These are phyloP conservation scores for Gnomoniopsis sp. DNA, from an alignment of 2,329 filamentous ascomycete species.

Conservation along the genomic window DNA sequence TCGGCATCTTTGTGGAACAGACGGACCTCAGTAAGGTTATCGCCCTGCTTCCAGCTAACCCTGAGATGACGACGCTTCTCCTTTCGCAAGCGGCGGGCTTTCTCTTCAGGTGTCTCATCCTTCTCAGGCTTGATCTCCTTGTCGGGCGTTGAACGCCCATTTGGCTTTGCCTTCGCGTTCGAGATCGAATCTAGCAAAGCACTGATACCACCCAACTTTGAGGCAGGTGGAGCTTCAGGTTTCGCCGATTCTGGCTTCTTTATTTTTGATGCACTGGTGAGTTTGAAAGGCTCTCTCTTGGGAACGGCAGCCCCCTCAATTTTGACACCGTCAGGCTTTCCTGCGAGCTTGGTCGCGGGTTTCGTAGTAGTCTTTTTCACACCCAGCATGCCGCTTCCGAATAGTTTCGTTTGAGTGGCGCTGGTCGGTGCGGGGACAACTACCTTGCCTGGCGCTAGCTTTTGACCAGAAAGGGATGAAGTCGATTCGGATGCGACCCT, in stretches of 20 bases:
- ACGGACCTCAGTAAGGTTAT: slow-evolving; percentile 62
- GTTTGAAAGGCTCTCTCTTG: slow-evolving; percentile 34
- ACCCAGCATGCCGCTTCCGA: slow-evolving; percentile 16
- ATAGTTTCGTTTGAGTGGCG: slow-evolving; percentile 12
- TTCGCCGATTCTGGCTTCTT: slow-evolving; percentile 30
- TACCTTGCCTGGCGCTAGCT: slow-evolving; percentile 11
- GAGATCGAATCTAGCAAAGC: slow-evolving; percentile 50
- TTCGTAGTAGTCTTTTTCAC: slow-evolving; percentile 25
- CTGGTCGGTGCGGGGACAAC: slow-evolving; percentile 6
- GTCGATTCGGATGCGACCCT: slow-evolving; percentile 33
- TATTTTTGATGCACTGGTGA: slow-evolving; percentile 18
- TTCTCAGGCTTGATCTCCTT: slow-evolving; percentile 15
- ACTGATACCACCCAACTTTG: slow-evolving; percentile 37
- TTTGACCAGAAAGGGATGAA: slow-evolving; percentile 20
- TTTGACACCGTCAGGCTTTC: slow-evolving; percentile 28
- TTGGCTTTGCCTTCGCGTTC: slow-evolving; percentile 38
- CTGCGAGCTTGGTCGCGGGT: slow-evolving; percentile 27
- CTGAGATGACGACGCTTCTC: slow-evolving; percentile 67
- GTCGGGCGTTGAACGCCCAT: slow-evolving; percentile 16
- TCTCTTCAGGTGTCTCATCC: slow-evolving; percentile 65
- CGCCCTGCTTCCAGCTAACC: slow-evolving; percentile 68
- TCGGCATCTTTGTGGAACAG: slow-evolving; percentile 69
- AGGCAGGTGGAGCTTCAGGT: slow-evolving; percentile 25
- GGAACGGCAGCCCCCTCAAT: slow-evolving; percentile 11
- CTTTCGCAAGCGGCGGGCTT: slow-evolving; percentile 65